These are phyloP conservation scores for Entomortierella beljakovae DNA, from an alignment of 192 early-diverging fungal species.

Conservation along the genomic window DNA sequence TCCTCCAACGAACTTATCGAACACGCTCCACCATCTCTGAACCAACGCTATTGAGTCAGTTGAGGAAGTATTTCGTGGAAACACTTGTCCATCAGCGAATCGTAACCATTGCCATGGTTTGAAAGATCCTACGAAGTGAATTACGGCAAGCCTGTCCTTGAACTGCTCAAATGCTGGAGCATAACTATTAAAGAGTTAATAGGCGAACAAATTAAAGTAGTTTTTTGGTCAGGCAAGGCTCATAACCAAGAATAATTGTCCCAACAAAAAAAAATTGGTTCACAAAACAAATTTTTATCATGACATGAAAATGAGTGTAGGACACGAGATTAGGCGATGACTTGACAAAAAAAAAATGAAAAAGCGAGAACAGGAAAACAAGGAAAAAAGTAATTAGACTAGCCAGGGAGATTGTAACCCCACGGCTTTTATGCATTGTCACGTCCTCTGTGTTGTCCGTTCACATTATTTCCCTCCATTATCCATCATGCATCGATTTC, in stretches of 20 bases:
- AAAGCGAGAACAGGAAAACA: too few species aligned
- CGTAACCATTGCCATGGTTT: constrained; percentile 93
- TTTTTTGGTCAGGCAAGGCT: too few species aligned
- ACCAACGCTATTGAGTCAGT: constrained; percentile 67
- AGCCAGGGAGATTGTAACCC: background rate
- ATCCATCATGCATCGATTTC: background rate
- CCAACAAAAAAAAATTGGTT: background rate
- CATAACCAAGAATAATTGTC: too few species aligned
- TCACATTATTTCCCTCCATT: background rate
- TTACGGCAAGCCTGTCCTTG: constrained; percentile 74
- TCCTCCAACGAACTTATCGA: constrained; percentile 64
- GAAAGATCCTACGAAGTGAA: constrained; percentile 89
- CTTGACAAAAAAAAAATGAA: too few species aligned
- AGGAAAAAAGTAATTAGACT: too few species aligned
- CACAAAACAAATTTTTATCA: background rate
- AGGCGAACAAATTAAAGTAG: background rate
- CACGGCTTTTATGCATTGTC: background rate
- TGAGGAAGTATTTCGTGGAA: constrained; percentile 58
- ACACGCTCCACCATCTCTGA: constrained; percentile 81
- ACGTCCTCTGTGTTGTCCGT: background rate
- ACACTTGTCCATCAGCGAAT: constrained; percentile 67
- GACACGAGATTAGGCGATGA: background rate
- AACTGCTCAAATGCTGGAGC: constrained; percentile 86
- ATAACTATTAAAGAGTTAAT: constrained; percentile 56
- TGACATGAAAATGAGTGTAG: background rate